Evolutionary conservation across 768 basidiomycete genomes (phyloP), one percentile per base, ranked within the genome.

Genomic region (Hydnum rufescens): DNA sequence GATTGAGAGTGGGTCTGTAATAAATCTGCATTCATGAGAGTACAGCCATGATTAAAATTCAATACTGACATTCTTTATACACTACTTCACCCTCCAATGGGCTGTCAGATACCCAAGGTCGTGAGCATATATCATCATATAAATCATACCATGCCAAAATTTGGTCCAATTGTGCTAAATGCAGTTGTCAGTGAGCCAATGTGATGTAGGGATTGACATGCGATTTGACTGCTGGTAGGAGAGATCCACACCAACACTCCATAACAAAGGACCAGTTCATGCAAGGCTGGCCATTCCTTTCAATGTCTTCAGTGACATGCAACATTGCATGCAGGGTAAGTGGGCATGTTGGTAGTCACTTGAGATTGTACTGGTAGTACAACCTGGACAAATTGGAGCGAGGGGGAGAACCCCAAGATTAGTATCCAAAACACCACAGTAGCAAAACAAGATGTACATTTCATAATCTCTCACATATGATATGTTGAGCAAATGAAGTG

Each of bases 191-290:
- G 25, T 60, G 61, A 49, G 58, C 60, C 6, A 67, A 52, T 31
- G 61, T 60, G 1, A 58, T 58, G 59, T 59, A 67, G 18, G 66
- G 68, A 32, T 59, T 53, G 5, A 28, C 18, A 13, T 55, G 51
- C 1, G 60, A 62, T 19, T 54, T 54, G 16, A 69, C 47, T 4
- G 49, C 58, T 0, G 42, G 30, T 36, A 62, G 57, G 5, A 69
- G 57, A 4, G 42, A 51, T 0, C 67, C 65, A 57, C 66, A 68
- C 32, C 59, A 65, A 0, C 62, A 48, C 52, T 70, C 68, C 59
- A 69, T 63, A 25, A 55, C 59, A 53, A 67, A 70, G 1, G 64
- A 60, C 68, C 67, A 69, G 8, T 58, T 61, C 0, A 59, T 42
- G 61, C 66, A 67, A 2, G 61, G 54, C 5, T 65, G 68, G 0